phyloP scores from a whole-genome alignment of 257 asterid genomes.

The Solanum okadae region DNA sequence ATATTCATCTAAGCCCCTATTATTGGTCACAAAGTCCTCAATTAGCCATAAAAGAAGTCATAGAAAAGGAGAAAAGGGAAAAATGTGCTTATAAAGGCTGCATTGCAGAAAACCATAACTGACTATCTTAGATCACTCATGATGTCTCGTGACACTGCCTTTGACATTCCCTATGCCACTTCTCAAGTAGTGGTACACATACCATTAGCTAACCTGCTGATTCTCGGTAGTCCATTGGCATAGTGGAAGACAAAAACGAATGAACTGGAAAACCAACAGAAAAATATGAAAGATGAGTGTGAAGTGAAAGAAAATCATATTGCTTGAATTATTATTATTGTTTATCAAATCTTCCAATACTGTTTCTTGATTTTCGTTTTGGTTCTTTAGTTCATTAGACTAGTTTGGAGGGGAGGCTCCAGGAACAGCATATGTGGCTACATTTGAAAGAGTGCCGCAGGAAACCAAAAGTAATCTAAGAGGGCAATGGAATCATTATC shows the following conservation, averaged over 20 bases:
- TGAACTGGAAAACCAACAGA: background rate
- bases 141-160: background rate
- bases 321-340: background rate
- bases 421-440: background rate
- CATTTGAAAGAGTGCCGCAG: background rate
- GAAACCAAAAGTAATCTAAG: background rate
- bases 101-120: background rate
- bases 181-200: background rate
- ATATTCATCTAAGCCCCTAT: background rate
- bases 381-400: background rate
- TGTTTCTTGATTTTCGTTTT: background rate
- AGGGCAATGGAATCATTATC: background rate
- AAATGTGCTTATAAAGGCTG: background rate
- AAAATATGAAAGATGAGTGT: background rate
- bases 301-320: background rate
- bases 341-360: background rate
- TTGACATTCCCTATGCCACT: background rate
- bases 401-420: background rate
- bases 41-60: background rate
- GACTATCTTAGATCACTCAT: background rate
- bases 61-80: background rate
- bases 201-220: background rate
- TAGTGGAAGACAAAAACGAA: background rate
- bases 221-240: background rate
- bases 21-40: background rate